phyloP scores from a whole-genome alignment of 2,329 filamentous ascomycete species.

The Didymella lethalis region DNA sequence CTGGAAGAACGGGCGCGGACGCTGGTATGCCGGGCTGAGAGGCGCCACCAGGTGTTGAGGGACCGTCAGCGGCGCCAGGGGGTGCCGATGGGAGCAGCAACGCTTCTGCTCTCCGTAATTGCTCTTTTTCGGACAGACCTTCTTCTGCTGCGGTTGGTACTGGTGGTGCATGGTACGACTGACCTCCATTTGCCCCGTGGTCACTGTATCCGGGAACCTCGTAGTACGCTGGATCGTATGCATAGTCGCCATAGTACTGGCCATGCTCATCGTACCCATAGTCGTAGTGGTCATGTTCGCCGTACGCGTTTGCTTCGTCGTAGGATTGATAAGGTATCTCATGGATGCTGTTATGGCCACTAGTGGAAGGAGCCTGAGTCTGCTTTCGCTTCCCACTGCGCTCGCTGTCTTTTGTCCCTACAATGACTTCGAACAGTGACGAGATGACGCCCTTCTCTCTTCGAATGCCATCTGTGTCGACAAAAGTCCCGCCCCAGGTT shows the following conservation, averaged over 20 bases:
- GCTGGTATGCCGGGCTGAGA: constrained; percentile 38
- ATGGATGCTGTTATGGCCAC: constrained; percentile 29
- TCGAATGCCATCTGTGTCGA: constrained; percentile 85
- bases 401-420: constrained; percentile 83
- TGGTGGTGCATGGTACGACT: constrained; percentile 64
- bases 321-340: constrained; percentile 33
- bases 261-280: constrained; percentile 45
- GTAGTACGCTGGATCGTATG: constrained; percentile 43
- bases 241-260: constrained; percentile 43
- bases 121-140: constrained; percentile 80
- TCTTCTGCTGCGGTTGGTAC: constrained; percentile 64
- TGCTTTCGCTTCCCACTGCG: constrained; percentile 57
- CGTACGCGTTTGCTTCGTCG: constrained; percentile 23
- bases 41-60: constrained; percentile 51
- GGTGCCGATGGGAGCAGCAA: constrained; percentile 83
- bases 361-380: constrained; percentile 22
- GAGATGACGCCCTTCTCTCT: constrained; percentile 92
- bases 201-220: constrained; percentile 42
- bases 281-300: constrained; percentile 34
- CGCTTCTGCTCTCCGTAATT: constrained; percentile 77
- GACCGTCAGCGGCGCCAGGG: constrained; percentile 58
- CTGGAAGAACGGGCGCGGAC: constrained; percentile 48
- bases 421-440: constrained; percentile 83
- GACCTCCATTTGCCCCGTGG: constrained; percentile 43
- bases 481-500: constrained; percentile 71